These are phyloP conservation scores for Blastobotrys indianensis DNA, from an alignment of 1,139 yeast species.

Conservation along the genomic window DNA sequence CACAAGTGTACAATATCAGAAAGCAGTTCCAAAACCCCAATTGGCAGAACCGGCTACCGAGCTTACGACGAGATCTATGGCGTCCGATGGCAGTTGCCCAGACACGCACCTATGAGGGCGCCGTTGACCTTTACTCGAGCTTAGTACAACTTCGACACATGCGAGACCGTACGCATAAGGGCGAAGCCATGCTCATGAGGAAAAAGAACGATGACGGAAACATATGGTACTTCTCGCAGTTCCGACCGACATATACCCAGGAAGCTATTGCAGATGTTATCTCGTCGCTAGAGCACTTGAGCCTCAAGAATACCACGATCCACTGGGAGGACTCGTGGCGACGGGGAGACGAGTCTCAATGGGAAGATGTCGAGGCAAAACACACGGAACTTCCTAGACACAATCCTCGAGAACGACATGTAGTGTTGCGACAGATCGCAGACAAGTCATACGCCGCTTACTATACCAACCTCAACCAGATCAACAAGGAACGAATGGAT, in stretches of 20 bases:
- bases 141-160: slow-evolving; percentile 65
- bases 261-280: slow-evolving; percentile 88
- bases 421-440: slow-evolving; percentile 54
- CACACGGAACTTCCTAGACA: slow-evolving; percentile 57
- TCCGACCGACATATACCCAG: slow-evolving; percentile 83
- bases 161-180: slow-evolving; percentile 56
- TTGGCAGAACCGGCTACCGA: slow-evolving; percentile 83
- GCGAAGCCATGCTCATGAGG: slow-evolving; percentile 63
- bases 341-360: slow-evolving; percentile 64
- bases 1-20: slow-evolving; percentile 64
- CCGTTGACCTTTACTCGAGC: slow-evolving; percentile 69
- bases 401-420: slow-evolving; percentile 60
- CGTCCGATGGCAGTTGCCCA: slow-evolving; percentile 83
- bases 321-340: slow-evolving; percentile 87
- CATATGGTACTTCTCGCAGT: slow-evolving; percentile 68
- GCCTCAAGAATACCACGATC: slow-evolving; percentile 42
- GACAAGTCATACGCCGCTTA: slow-evolving; percentile 18
- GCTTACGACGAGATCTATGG: slow-evolving; percentile 79
- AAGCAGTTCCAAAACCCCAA: slow-evolving; percentile 64
- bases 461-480: slow-evolving; percentile 3
- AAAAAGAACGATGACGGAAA: slow-evolving; percentile 71
- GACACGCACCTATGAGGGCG: slow-evolving; percentile 56
- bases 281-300: slow-evolving; percentile 48
- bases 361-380: slow-evolving; percentile 46
- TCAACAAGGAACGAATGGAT: slow-evolving; percentile 9